Evolutionary conservation across 257 asterid species (phyloP), one percentile per base, ranked within the genome.

Genomic region (Nicotiana undulata): DNA sequence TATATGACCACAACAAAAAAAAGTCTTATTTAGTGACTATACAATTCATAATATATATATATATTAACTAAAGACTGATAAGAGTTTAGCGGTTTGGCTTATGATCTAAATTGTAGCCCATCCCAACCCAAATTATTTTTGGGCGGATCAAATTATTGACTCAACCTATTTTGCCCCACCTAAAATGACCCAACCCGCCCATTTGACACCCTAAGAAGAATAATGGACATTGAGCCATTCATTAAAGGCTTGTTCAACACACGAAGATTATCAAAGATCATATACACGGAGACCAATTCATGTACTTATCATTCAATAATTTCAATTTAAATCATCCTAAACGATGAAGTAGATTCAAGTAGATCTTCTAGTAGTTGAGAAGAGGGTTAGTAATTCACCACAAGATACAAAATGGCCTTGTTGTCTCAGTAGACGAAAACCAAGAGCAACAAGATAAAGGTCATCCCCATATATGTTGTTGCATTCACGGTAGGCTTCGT

Each of bases 361-460:
- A 31, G 34, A 31, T 31, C 34, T 32, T 32, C 34, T 4, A 5
- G 40, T 32, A 34, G 40, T 34, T 34, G 40, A 34, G 40, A 34
- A 34, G 9, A 34, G 40, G 10, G 3, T 17, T 9, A 10, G 5
- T 55, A 11, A 44, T 40, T 75, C 46, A 84, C 81, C 68, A 22
- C 18, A 72, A 28, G 86, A 63, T 28, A 61, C 72, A 49, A 5
- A 24, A 18, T 77, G 4, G 10, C 82, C 86, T 10, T 81, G 77
- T 49, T 84, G 87, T 63, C 87, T 59, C 8, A 84, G 77, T 49
- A 84, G 68, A 22, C 87, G 80, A 32, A 84, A 84, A 1, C 76
- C 80, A n/a, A 84, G 76, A 32, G 87, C 77, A 12, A 79, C 74
- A 3, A 56, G 12, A 16, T 77, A 55, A 37, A 85, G 80, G 26